These are phyloP conservation scores for Pelagophyceae sp. DNA, from an alignment of 352 stramenopile species.

Conservation along the genomic window DNA sequence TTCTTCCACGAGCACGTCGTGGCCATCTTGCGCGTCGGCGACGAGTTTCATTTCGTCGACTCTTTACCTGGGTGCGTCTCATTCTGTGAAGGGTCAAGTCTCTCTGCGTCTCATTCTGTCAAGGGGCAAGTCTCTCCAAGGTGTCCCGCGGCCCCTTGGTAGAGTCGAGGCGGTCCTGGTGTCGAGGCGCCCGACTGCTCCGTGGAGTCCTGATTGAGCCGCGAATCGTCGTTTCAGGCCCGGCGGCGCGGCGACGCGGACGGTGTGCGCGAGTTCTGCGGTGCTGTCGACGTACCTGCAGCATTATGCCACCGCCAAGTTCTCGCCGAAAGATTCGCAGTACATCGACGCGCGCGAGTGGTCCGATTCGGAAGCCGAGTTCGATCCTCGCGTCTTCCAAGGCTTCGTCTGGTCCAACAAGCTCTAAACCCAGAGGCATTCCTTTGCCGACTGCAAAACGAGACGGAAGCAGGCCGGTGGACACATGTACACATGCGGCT, in stretches of 20 bases:
- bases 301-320: slow-evolving; percentile 17
- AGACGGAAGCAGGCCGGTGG: no score
- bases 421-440: neutral
- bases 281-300: neutral
- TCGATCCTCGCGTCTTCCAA: slow-evolving; percentile 60
- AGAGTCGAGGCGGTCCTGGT: no score
- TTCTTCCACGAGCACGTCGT: slow-evolving; percentile 19
- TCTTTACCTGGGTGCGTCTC: neutral
- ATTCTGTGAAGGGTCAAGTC: neutral
- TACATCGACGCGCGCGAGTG: slow-evolving; percentile 52
- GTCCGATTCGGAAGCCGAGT: slow-evolving; percentile 53
- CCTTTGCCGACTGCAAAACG: no score
- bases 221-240: neutral
- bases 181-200: no score
- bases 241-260: slow-evolving; percentile 2
- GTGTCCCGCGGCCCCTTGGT: no score
- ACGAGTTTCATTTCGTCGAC: slow-evolving; percentile 16
- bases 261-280: neutral
- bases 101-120: neutral
- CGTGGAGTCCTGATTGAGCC: no score
- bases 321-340: slow-evolving; percentile 42
- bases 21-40: slow-evolving; percentile 4
- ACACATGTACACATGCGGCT: no score
- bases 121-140: neutral
- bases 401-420: slow-evolving; percentile 47